Conservation (phyloP, 2,329 filamentous ascomycete genomes). For the Monilinia fructicola region DNA sequence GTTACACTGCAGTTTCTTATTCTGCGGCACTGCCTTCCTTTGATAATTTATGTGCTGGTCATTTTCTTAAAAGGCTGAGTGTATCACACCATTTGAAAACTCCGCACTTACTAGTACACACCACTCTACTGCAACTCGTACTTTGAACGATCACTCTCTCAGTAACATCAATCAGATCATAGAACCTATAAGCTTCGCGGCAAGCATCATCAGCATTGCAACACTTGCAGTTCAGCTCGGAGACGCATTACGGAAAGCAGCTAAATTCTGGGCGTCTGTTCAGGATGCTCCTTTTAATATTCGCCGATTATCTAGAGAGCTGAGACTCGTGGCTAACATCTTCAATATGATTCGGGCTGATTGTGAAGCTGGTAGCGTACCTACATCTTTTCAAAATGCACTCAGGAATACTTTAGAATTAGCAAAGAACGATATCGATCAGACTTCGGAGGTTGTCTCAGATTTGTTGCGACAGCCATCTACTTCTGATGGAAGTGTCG, state of each 20-base stretch:
- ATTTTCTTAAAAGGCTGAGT: neutral
- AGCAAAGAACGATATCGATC: conserved; percentile 22
- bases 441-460: conserved; percentile 17
- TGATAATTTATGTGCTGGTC: neutral
- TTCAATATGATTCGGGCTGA: conserved; percentile 18
- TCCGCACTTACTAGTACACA: neutral
- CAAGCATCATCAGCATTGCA: conserved; percentile 25
- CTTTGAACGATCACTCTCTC: neutral
- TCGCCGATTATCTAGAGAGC: conserved; percentile 23
- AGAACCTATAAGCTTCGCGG: conserved; percentile 20
- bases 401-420: conserved; percentile 7
- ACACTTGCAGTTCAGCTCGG: conserved; percentile 25
- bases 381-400: conserved; percentile 1
- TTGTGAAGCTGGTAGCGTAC: neutral
- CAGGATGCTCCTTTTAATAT: conserved; percentile 27
- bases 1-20: neutral
- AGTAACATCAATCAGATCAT: neutral
- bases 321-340: conserved; percentile 20
- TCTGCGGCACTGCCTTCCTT: neutral
- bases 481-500: neutral
- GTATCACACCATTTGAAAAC: neutral
- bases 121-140: neutral
- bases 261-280: conserved; percentile 25
- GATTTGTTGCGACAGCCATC: conserved; percentile 12
- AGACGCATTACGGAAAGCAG: conserved; percentile 22